Evolutionary conservation across 768 basidiomycete genomes (phyloP).

Genomic region (Hygrocybe punicea): DNA sequence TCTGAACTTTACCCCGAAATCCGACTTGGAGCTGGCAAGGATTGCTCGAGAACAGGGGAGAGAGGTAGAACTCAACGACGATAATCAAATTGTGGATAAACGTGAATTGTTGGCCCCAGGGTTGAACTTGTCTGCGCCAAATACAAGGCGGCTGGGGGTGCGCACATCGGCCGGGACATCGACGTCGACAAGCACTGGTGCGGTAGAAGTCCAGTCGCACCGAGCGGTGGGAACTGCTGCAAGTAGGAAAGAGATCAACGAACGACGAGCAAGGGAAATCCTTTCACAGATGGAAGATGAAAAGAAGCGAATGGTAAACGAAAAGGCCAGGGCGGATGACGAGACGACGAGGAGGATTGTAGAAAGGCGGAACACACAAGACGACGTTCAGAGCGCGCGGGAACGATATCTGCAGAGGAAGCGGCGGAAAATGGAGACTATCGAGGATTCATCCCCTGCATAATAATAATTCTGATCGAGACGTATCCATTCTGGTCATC

Average conservation of each 20-base stretch:
- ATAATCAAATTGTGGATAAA: conserved; percentile 96
- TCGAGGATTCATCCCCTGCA: background rate
- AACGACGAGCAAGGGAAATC: conserved; percentile 76
- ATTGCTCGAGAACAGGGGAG: conserved; percentile 72
- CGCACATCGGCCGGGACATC: conserved; percentile 28
- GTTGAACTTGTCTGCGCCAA: conserved; percentile 81
- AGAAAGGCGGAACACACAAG: conserved; percentile 70
- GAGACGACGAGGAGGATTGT: conserved; percentile 65
- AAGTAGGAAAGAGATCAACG: conserved; percentile 74
- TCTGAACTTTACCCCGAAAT: conserved; percentile 53
- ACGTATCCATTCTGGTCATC: too few species aligned
- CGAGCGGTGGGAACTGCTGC: conserved; percentile 85
- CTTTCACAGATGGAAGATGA: conserved; percentile 77
- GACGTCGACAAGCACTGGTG: conserved; percentile 18
- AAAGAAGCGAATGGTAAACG: conserved; percentile 51
- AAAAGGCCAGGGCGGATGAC: conserved; percentile 57
- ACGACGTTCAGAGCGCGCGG: conserved; percentile 68
- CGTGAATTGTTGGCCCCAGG: conserved; percentile 89
- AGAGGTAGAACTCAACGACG: conserved; percentile 91
- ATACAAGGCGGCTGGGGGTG: conserved; percentile 67
- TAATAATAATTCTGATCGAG: conserved; percentile 13
- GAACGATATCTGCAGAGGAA: conserved; percentile 79
- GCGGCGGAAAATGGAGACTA: conserved; percentile 62
- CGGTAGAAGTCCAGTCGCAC: conserved; percentile 47
- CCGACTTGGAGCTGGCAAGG: conserved; percentile 72